Percentiles rank a stretch among this genome's conserved stretches.
phyloP scores from a whole-genome alignment of 495 filamentous ascomycete genomes.

The Aeminium ludgeri region DNA sequence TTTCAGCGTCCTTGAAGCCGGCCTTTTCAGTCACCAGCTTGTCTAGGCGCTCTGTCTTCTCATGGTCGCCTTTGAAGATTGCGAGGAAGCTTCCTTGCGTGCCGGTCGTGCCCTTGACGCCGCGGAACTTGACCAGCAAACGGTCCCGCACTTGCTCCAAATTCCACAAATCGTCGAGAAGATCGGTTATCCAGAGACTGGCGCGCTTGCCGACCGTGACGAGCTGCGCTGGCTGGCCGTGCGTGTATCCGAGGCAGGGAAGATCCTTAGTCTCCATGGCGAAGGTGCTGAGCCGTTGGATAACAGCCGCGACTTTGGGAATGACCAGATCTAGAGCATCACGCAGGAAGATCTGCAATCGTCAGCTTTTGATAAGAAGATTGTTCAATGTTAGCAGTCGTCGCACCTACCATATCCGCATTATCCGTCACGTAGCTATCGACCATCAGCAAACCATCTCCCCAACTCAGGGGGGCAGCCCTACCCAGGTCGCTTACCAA shows the following conservation, averaged over 20 bases:
- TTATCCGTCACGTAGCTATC: conserved; percentile 49
- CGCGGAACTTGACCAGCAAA: conserved; percentile 54
- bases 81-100: conserved; percentile 66
- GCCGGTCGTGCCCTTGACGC: conserved; percentile 65
- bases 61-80: conserved; percentile 65
- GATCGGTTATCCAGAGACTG: conserved; percentile 72
- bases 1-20: conserved; percentile 58
- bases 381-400: not conserved
- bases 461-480: not conserved
- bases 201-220: conserved; percentile 75
- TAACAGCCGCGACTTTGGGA: conserved; percentile 70
- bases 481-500: conserved; percentile 18
- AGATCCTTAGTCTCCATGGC: conserved; percentile 57
- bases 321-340: conserved; percentile 61
- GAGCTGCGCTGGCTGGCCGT: conserved; percentile 55
- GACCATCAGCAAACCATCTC: not conserved
- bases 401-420: conserved; percentile 42
- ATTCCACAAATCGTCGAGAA: conserved; percentile 72
- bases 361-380: conserved; percentile 4
- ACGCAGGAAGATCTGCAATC: conserved; percentile 47
- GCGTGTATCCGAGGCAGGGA: conserved; percentile 64
- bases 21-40: conserved; percentile 69
- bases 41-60: conserved; percentile 57
- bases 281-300: conserved; percentile 63
- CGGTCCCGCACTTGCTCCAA: conserved; percentile 57